Conservation (phyloP, 2,329 filamentous ascomycete genomes). For the Ramichloridium luteum region DNA sequence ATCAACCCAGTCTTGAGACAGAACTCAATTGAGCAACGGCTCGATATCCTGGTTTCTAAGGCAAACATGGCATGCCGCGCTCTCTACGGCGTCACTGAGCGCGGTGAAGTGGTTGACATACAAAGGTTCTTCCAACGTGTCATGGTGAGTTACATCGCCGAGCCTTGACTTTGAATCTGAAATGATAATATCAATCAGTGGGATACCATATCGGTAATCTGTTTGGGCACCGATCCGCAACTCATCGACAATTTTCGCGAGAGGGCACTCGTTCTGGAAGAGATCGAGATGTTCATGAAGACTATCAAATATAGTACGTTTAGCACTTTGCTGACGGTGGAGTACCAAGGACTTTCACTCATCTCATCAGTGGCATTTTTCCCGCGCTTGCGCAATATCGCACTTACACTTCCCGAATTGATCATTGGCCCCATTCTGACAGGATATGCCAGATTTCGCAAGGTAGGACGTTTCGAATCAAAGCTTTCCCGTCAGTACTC, state of each 20-base stretch:
- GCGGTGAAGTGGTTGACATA: background rate
- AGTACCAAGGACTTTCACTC: too few relatives aligned
- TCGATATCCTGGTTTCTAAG: slow-evolving; percentile 1
- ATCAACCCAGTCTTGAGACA: background rate
- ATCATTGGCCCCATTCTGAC: background rate
- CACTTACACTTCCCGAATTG: background rate
- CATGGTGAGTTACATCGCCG: background rate
- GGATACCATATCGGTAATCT: background rate
- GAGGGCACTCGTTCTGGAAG: background rate
- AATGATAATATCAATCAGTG: too few relatives aligned
- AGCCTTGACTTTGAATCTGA: too few relatives aligned
- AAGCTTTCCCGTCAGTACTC: background rate
- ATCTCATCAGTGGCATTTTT: background rate
- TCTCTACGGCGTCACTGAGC: background rate
- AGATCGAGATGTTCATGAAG: slow-evolving; percentile 1
- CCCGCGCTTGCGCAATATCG: background rate
- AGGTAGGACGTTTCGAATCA: background rate
- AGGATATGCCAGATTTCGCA: background rate
- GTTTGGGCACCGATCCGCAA: slow-evolving; percentile 1
- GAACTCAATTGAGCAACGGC: background rate
- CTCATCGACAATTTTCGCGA: slow-evolving; percentile 1
- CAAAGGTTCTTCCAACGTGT: background rate
- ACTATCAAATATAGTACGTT: slow-evolving; percentile 1
- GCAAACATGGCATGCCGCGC: background rate
- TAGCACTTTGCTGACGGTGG: background rate